Evolutionary conservation across 176 grass and related monocot genomes (phyloP).

Genomic region (Poa pratensis): DNA sequence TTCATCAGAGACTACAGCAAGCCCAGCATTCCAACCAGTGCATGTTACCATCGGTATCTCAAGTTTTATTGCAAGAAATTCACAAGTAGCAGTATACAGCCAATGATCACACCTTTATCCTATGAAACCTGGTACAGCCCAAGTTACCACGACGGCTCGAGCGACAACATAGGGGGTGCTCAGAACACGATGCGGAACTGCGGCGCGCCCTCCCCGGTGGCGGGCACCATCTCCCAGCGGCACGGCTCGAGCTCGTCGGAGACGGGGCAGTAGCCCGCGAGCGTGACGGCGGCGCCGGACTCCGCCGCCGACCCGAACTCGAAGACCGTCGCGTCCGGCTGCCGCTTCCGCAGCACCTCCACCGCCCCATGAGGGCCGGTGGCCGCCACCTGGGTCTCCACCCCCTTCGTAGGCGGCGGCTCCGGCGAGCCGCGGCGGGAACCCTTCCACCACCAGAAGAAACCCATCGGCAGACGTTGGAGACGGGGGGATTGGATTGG

Average conservation of each 20-base stretch:
- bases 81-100: constrained; percentile 29
- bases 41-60: background rate
- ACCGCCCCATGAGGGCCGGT: constrained; percentile 70
- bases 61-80: constrained; percentile 43
- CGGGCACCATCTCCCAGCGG: constrained; percentile 82
- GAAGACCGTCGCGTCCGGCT: constrained; percentile 81
- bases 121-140: constrained; percentile 13
- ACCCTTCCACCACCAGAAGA: constrained; percentile 82
- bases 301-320: constrained; percentile 87
- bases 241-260: constrained; percentile 93
- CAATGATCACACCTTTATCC: constrained; percentile 3
- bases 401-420: background rate
- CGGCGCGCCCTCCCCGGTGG: constrained; percentile 62
- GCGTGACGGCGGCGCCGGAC: constrained; percentile 63
- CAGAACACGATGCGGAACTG: constrained; percentile 96
- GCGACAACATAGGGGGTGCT: background rate
- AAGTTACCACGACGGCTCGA: background rate
- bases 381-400: constrained; percentile 24
- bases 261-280: constrained; percentile 83
- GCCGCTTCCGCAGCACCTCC: constrained; percentile 67
- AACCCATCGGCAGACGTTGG: constrained; percentile 62
- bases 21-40: background rate
- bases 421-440: constrained; percentile 39
- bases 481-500: constrained; percentile 43
- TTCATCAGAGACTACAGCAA: background rate